Evolutionary conservation across 306 rosid genomes (phyloP).

Genomic region (Quercus rubra): DNA sequence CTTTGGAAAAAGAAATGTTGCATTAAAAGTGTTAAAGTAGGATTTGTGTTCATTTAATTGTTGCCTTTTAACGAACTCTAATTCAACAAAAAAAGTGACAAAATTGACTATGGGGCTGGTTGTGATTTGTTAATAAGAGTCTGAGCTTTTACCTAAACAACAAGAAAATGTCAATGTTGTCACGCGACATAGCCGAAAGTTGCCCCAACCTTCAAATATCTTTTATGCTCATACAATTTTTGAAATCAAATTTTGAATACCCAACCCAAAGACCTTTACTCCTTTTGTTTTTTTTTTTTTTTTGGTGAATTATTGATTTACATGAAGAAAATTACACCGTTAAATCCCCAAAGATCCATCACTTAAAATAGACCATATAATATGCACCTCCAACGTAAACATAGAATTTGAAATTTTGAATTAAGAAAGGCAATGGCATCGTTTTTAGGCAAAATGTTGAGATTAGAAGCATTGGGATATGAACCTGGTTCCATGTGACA

Average conservation of each 20-base stretch:
- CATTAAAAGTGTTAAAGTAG: background rate
- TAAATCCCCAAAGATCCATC: background rate
- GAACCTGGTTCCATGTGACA: constrained; percentile 32
- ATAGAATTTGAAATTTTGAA: constrained; percentile 19
- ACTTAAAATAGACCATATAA: background rate
- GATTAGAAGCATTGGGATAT: constrained; percentile 10
- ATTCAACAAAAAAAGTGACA: constrained; percentile 13
- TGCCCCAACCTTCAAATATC: constrained; percentile 19
- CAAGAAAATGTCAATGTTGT: constrained; percentile 56
- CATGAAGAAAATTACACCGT: background rate
- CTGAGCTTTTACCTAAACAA: constrained; percentile 54
- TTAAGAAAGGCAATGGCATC: background rate
- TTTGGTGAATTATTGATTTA: background rate
- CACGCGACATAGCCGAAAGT: constrained; percentile 58
- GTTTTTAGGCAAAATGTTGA: constrained; percentile 11
- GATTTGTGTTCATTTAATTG: background rate
- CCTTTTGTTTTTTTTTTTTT: background rate
- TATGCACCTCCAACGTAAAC: constrained; percentile 10
- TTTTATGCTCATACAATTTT: background rate
- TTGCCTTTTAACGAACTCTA: constrained; percentile 4
- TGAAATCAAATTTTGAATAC: constrained; percentile 1
- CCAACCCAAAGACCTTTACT: no score
- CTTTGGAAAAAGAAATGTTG: no score
- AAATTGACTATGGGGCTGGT: constrained; percentile 29
- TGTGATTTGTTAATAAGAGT: constrained; percentile 21